Evolutionary conservation across 352 stramenopile genomes (phyloP).

Genomic region (Pythium volutum): DNA sequence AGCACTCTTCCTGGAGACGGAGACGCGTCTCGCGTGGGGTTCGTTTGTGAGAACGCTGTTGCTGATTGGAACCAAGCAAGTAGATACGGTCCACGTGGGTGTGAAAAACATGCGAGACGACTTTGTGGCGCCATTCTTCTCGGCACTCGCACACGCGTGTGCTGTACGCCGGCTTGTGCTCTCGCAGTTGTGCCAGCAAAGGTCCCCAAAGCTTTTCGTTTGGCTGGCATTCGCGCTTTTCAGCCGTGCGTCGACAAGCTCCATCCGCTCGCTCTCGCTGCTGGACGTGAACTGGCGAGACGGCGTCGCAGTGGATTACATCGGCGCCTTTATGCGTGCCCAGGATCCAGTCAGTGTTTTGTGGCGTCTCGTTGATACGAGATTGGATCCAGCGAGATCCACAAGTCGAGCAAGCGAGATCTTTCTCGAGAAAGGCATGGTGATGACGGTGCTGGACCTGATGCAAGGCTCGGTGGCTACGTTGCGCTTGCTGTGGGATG

Average conservation of each 20-base stretch:
- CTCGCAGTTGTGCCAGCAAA: background rate
- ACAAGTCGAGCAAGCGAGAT: background rate
- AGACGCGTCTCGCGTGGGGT: conserved; percentile 4
- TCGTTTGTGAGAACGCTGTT: conserved; percentile 1
- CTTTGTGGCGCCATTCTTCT: conserved; percentile 7
- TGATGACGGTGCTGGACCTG: background rate
- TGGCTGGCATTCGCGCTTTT: conserved; percentile 3
- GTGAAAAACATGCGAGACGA: background rate
- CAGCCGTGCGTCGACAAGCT: background rate
- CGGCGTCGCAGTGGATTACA: background rate
- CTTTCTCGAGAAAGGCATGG: background rate
- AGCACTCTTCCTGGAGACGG: background rate
- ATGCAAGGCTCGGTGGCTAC: background rate
- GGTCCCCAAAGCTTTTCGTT: background rate
- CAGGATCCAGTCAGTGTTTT: background rate
- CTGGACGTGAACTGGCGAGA: background rate
- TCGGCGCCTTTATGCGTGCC: background rate
- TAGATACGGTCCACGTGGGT: background rate
- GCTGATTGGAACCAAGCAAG: background rate
- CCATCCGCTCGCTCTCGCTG: background rate
- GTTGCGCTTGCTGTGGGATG: background rate
- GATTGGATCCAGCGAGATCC: background rate
- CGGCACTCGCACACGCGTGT: conserved; percentile 1
- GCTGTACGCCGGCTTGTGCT: background rate
- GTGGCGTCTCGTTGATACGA: background rate